Percentiles rank a stretch among this genome's conserved stretches.
Evolutionary conservation across 2,329 filamentous ascomycete genomes (phyloP).

Genomic region (Fusarium udum): DNA sequence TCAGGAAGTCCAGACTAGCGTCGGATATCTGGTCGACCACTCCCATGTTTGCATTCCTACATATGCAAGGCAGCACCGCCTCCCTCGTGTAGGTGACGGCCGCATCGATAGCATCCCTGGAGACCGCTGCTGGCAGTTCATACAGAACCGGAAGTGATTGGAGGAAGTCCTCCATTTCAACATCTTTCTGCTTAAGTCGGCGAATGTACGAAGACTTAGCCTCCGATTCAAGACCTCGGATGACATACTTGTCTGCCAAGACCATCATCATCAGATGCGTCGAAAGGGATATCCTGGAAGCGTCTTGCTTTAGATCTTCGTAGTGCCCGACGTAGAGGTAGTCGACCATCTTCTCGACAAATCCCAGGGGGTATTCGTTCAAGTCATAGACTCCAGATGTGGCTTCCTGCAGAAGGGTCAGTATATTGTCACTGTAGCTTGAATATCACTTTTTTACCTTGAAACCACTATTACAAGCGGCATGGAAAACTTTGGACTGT

Average conservation of each 20-base stretch:
- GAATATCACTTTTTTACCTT: background rate
- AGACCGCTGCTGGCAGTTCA: background rate
- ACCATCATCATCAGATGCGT: background rate
- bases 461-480: background rate
- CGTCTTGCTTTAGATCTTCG: rapidly evolving
- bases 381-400: background rate
- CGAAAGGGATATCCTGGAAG: background rate
- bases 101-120: background rate
- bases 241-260: background rate
- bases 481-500: background rate
- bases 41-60: background rate
- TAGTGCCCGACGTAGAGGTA: background rate
- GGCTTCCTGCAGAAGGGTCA: background rate
- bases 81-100: background rate
- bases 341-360: background rate
- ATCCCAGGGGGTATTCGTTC: background rate
- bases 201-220: background rate
- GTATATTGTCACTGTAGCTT: background rate
- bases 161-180: background rate
- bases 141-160: background rate
- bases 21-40: background rate
- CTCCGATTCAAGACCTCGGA: background rate
- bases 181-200: background rate
- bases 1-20: background rate
- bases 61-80: background rate